Evolutionary conservation across 305 asterid genomes (phyloP), one percentile per base, ranked within the genome.

Genomic region (Plantago coronopus): DNA sequence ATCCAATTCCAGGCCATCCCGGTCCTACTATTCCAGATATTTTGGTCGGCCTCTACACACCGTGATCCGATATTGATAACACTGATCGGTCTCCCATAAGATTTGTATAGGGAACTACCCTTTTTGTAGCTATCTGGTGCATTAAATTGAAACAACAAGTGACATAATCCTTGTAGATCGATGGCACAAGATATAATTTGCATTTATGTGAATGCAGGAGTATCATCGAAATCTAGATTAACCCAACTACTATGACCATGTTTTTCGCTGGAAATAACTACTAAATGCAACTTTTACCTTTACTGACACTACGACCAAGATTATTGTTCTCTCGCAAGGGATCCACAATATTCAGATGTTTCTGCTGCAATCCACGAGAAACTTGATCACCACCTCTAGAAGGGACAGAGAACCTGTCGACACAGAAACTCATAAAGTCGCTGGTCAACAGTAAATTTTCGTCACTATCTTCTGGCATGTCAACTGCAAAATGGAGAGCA

Each of bases 221-320:
- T 53, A n/a, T 15, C 29, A 25, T 53, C 20, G 58, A 31, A 53
- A 15, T 14, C 58, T 53, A 53, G 17, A 53, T 53, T 25, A 38
- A 38, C 13, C 13, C 13, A 38, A 38, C 44, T 38, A 38, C 13
- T 12, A 38, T 38, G 44, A 38, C 44, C 44, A 38, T 21, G 34
- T 25, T 23, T 29, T 53, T 10, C 6, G 13, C 5, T 23, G 20
- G 34, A 25, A 40, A 27, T n/a, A 15, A n/a, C 59, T 54, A 27
- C 31, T 21, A 58, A 43, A 31, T 40, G 29, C 17, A 22, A 57
- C 15, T 20, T 45, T 45, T 79, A 90, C 97, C 96, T 87, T 79
- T 78, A 70, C 81, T 80, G 53, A 91, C 90, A 63, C 97, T 87
- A 10, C 96, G 84, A 27, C 97, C 97, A 29, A 91, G 91, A 74